Conservation (phyloP, 129 eudicot species). For the Centaurea solstitialis region DNA sequence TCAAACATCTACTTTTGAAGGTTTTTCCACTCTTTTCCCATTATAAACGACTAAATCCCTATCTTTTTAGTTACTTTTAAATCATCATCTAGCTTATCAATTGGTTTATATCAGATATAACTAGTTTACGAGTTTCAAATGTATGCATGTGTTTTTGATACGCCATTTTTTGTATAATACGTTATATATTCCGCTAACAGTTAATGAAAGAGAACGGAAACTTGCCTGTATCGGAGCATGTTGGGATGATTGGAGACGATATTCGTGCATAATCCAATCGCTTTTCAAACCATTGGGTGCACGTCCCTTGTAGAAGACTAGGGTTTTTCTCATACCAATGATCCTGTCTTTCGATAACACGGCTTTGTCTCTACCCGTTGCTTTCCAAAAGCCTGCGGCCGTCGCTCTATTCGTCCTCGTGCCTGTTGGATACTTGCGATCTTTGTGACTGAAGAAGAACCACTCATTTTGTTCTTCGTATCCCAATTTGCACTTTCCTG, state of each 20-base stretch:
- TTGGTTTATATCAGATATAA: too few species aligned
- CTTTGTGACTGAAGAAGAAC: slow-evolving; percentile 95
- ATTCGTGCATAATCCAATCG: slow-evolving; percentile 94
- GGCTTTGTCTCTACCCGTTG: slow-evolving; percentile 86
- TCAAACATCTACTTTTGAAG: too few species aligned
- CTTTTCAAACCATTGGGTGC: slow-evolving; percentile 83
- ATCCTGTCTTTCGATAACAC: slow-evolving; percentile 65
- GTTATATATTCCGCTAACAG: too few species aligned
- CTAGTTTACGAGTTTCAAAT: background rate
- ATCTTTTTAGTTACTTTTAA: background rate
- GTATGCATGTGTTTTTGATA: too few species aligned
- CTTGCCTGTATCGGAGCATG: slow-evolving; percentile 77
- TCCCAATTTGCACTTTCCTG: slow-evolving; percentile 77
- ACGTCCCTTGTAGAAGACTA: slow-evolving; percentile 84
- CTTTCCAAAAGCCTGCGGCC: slow-evolving; percentile 92
- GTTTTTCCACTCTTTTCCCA: slow-evolving; percentile 8
- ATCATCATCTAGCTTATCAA: background rate
- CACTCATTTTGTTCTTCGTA: slow-evolving; percentile 81
- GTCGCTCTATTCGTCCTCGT: slow-evolving; percentile 88
- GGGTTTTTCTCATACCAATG: slow-evolving; percentile 91
- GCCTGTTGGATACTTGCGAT: slow-evolving; percentile 84
- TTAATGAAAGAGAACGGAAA: background rate
- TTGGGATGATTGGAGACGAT: slow-evolving; percentile 72
- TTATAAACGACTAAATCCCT: slow-evolving; percentile 3
- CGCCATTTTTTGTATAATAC: too few species aligned